Base-by-base conservation (phyloP, 2,329 filamentous ascomycete species). In the Fusarium agapanthi region DNA sequence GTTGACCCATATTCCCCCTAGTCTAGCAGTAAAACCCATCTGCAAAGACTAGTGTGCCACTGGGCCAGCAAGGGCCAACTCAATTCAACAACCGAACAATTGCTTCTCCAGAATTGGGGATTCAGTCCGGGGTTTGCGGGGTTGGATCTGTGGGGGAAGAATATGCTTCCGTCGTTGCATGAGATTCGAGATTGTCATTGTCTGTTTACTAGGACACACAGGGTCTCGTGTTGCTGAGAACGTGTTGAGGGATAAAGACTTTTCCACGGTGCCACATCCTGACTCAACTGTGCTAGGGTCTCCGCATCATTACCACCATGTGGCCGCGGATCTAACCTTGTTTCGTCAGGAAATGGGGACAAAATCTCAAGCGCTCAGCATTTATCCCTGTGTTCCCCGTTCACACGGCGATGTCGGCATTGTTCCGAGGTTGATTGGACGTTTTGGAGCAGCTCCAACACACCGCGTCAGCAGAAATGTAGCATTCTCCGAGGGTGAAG, bases 51-150 rank as follows among this genome's bases (percentile, higher is more conserved):
- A 68, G 67, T 61, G 71, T 61, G 50, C 38, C 32, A 35, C 53
- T 43, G 53, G 28, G 32, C 57, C 45, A 65, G 38, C 37, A 61
- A 61, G 44, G 37, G 32, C 51, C 55, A 45, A 59, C 59, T 72
- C 57, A 61, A 71, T 54, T 14, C 56, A 64, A 53, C 65, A 44
- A 32, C 65, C 38, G 20, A 38, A 65, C 45, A 40, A 65, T 35
- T 61, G 54, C 48, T 62, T 63, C 65, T 70, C 76, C 72, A 70
- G 50, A 61, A 58, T 41, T 72, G 60, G 69, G 66, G 74, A 63
- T 55, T 30, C 45, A 77, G 74, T 77, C 73, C 67, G 76, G 76
- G 76, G 76, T 77, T 77, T 75, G 74, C 71, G 76, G 76, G 76
- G 75, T 63, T 63, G 61, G 41, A 69, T 74, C 45, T 77, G 76